Base-by-base conservation (phyloP, 1,284 basidiomycete species). In the Wallemia mellicola region DNA sequence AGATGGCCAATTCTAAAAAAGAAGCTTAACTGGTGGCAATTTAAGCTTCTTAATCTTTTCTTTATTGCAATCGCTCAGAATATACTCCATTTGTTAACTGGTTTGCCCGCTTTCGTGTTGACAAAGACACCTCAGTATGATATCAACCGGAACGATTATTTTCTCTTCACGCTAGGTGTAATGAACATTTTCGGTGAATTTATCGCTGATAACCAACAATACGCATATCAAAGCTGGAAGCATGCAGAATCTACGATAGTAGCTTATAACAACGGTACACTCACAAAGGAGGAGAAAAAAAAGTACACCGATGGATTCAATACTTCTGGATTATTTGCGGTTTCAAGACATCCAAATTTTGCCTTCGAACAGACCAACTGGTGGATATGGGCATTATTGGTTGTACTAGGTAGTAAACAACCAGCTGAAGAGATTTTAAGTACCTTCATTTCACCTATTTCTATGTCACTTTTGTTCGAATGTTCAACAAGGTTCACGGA, bases 271-370 rank as follows among this genome's bases (percentile, higher is more conserved):
- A 60, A 27, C 58, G 59, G 32, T 54, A 59, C 3, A 27, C 59
- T 54, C 26, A 62, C 24, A 32, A 54, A 38, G 54, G 62, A 58
- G 27, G 64, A 1, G 72, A 76, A 26, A 75, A 74, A 17, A 85
- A 87, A 66, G 76, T 75, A 2, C 73, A 81, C 63, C 75, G 88
- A 3, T 48, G 91, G 91, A 0, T 95, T 95, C 68, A 72, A 82
- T 25, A 87, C 86, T 0, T 75, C 75, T 15, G 88, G 89, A 0
- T 70, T 95, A 11, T 95, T 85, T 83, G 77, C 78, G 1, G 87
- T 80, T 74, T 80, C 78, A 1, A 75, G 91, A 19, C 91, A 96
- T 68, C 88, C 91, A 22, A 94, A 94, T 69, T 91, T 88, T 70
- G 72, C 81, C 0, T 87, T 83, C 67, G 88, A 94, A 68, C 87